Evolutionary conservation across 495 filamentous ascomycete species (phyloP), one percentile per base, ranked within the genome.

Genomic region (Penicillium robsamsonii): DNA sequence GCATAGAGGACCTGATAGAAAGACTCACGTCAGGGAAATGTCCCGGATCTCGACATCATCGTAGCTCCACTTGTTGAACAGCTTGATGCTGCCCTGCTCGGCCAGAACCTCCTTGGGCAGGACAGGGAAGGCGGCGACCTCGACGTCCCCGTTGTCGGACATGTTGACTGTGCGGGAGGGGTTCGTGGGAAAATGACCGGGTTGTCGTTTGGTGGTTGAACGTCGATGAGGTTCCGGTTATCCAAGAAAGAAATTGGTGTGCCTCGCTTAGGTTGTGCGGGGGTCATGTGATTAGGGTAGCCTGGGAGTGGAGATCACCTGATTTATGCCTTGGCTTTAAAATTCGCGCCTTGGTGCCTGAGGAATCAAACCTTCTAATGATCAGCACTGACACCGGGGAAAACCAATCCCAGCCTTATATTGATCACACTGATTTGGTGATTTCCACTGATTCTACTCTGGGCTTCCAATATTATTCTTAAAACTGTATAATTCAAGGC

Each of bases 31-130:
- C 81, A 99, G 84, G 60, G 95, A 97, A 80, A 99, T 97, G 73
- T 99, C 94, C 67, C 94, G 84, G 75, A 97, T 94, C 83, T 99
- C 94, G 67, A 99, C 95, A 86, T 97, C 93, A 76, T 97, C 95
- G 80, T 97, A 99, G 79, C 85, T 92, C 85, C 87, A 91, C 71
- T 89, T 90, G 81, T 88, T 96, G 89, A 99, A 99, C 61, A 99
- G 89, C 87, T 96, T 96, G 73, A 95, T 83, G 80, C 81, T 87
- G 72, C 93, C 94, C 81, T 94, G 86, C 79, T 96, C 90, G 60
- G 86, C 81, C 62, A 82, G 79, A 67, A 96, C 90, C 59, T 97
- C 95, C 85, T 96, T 97, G 74, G 94, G 94, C 67, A 99, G 89
- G 72, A 94, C 86, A 64, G 83, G 75, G 78, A 87, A 87, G 56